Percentiles rank a stretch among this genome's conserved stretches.
Evolutionary conservation across 352 stramenopile species (phyloP).

Genomic region (Globisporangium echinulatum): DNA sequence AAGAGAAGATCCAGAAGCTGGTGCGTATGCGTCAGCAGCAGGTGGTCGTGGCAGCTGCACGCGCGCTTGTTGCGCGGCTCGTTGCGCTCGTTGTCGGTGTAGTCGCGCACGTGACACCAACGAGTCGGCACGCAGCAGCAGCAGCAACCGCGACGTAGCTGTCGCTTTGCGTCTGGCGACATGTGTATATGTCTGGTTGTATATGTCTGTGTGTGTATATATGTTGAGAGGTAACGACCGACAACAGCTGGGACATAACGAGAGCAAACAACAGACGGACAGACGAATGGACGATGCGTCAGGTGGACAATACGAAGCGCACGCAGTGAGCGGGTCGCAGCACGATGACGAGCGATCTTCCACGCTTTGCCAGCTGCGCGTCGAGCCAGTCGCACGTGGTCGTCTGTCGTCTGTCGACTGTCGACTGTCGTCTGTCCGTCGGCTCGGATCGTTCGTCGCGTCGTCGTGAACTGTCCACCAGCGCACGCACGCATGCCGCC

Average conservation of each 20-base stretch:
- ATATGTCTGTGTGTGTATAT: constrained; percentile 2
- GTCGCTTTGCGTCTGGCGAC: background rate
- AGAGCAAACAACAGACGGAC: background rate
- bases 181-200: background rate
- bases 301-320: background rate
- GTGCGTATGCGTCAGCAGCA: constrained; percentile 26
- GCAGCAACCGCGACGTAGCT: background rate
- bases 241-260: background rate
- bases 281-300: background rate
- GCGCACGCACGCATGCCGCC: too few relatives aligned
- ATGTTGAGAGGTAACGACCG: background rate
- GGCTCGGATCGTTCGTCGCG: background rate
- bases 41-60: constrained; percentile 5
- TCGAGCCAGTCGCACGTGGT: background rate
- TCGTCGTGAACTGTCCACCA: too few relatives aligned
- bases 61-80: constrained; percentile 2
- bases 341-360: background rate
- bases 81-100: constrained; percentile 10
- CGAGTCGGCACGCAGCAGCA: constrained; percentile 1
- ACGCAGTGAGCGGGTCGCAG: background rate
- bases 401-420: background rate
- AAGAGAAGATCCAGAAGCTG: constrained; percentile 66
- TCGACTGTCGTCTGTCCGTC: background rate
- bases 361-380: too few relatives aligned
- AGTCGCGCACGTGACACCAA: background rate